Base-by-base conservation (phyloP, 2,329 filamentous ascomycete species). In the Botryotinia convoluta region DNA sequence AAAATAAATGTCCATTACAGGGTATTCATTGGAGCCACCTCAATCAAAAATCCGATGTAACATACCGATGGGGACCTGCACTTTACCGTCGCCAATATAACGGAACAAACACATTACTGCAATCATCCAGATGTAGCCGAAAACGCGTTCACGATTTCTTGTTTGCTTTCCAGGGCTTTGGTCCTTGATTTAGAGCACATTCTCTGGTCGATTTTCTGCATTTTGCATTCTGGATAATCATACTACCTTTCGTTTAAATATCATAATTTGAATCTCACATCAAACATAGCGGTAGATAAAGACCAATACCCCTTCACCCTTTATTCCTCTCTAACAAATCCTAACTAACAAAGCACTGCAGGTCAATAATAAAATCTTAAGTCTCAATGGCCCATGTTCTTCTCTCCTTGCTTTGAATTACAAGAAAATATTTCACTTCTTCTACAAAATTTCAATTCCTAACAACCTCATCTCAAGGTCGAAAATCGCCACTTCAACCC, bases 11-110 rank as follows among this genome's bases (percentile, higher is more conserved):
- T 20, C 4, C 4, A n/a, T 39, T 29, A 45, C 63, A 67, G 63
- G 63, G 63, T 67, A n/a, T 51, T 67, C 22, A 67, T 67, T 67
- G 63, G 44, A 51, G 45, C 63, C 63, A 67, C 44, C 32, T 67
- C 44, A 67, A 29, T 8, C 57, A 32, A 35, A 60, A 63, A 8
- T 22, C 26, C 6, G 16, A 39, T 44, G 37, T 63, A 12, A 42
- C 26, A 9, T 54, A 32, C 8, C 35, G 26, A n/a, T 26, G 26
- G 5, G 20, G 6, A 54, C 6, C 64, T 54, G 45, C 45, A 54
- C 9, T 35, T 29, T 39, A 14, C 45, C 26, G 51, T 57, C 51
- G n/a, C n/a, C n/a, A 29, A 57, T 18, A n/a, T 9, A 18, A 29
- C 14, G n/a, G 14, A 57, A 18, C n/a, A 29, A 57, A 57, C 51